Conservation (phyloP, 2,329 filamentous ascomycete species). For the Sclerotinia subarctica region DNA sequence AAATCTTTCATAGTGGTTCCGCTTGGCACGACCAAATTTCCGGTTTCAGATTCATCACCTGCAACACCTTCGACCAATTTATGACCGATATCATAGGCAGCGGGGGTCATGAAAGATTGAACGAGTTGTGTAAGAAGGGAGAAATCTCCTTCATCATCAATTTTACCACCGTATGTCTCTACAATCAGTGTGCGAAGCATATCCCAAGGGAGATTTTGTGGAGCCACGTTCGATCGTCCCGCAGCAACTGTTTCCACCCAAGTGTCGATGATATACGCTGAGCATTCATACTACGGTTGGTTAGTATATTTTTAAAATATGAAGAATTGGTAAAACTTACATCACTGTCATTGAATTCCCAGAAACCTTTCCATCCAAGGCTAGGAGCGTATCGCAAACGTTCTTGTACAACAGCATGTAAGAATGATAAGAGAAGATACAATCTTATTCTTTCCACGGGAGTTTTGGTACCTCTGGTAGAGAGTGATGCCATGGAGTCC, state of each 20-base stretch:
- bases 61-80: slow-evolving; percentile 69
- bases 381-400: slow-evolving; percentile 89
- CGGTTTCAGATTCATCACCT: slow-evolving; percentile 46
- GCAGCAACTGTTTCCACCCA: slow-evolving; percentile 84
- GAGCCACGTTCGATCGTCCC: slow-evolving; percentile 87
- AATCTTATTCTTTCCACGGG: slow-evolving; percentile 88
- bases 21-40: slow-evolving; percentile 69
- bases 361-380: slow-evolving; percentile 97
- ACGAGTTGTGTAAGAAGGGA: slow-evolving; percentile 70
- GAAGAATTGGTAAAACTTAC: slow-evolving; percentile 56
- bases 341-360: slow-evolving; percentile 99
- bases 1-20: slow-evolving; percentile 84
- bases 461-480: slow-evolving; percentile 70
- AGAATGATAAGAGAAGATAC: slow-evolving; percentile 87
- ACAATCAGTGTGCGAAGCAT: slow-evolving; percentile 87
- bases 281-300: slow-evolving; percentile 80
- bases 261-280: slow-evolving; percentile 88
- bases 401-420: slow-evolving; percentile 95
- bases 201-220: slow-evolving; percentile 92
- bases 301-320: slow-evolving; percentile 59
- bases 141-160: slow-evolving; percentile 88
- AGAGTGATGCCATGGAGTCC: slow-evolving; percentile 84
- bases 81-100: slow-evolving; percentile 90
- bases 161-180: slow-evolving; percentile 97
- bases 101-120: slow-evolving; percentile 72